Evolutionary conservation across 768 basidiomycete genomes (phyloP), one percentile per base, ranked within the genome.

Genomic region (Astraeus odoratus): DNA sequence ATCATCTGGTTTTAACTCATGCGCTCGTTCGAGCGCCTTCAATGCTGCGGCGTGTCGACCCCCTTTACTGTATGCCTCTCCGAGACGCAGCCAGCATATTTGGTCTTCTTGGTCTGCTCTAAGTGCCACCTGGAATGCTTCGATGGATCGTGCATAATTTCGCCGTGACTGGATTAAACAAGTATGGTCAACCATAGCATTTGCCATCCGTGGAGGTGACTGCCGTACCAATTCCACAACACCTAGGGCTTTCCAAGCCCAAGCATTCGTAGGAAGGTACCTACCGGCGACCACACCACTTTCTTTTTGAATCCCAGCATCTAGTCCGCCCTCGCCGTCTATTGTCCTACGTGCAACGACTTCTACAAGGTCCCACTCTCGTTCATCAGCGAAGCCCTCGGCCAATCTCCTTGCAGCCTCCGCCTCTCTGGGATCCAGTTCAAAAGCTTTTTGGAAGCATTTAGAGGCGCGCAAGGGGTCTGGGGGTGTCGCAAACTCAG

Each of bases 171-270:
- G 50, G 7, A 39, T 29, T 16, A 36, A 26, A 25, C n/a, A 13
- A 20, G 44, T 10, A 33, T 36, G 42, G 49, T 6, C 22, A 10
- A n/a, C 35, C n/a, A 44, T 18, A 10, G 33, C 22, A 15, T 6
- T 7, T n/a, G 37, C 8, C 19, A 12, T 15, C n/a, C 4, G 25
- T 23, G 16, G 13, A 16, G 23, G 50, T 54, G 43, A 39, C 26
- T 39, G 68, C 84, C 63, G n/a, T 56, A 93, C 95, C 67, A 94
- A 67, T 61, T 94, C 92, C 2, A 93, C 93, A 1, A 90, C 79
- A 1, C 92, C 96, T 27, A 91, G 66, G 18, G 93, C 94, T 65
- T 96, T 97, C 94, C 95, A 99, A 3, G 96, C 96, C 96, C 96
- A 99, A 7, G 84, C 77, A 55, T 95, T 93, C 29, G 79, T 80